Conservation (phyloP, 768 basidiomycete genomes). For the Mycena rosella region DNA sequence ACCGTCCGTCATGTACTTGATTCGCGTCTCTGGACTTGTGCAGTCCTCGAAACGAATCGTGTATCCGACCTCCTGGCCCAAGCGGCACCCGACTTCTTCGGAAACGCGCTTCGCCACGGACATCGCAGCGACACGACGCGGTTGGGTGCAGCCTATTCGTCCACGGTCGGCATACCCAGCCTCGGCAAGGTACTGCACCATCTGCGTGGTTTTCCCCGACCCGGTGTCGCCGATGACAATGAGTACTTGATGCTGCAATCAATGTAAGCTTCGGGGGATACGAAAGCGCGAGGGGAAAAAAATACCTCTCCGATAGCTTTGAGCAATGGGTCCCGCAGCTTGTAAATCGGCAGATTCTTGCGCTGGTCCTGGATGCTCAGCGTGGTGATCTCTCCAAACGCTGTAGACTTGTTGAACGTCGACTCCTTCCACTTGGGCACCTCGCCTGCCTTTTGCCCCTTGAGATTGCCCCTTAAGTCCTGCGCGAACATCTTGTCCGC, state of each 20-base stretch:
- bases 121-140: slow-evolving; percentile 99
- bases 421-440: slow-evolving; percentile 92
- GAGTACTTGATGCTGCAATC: slow-evolving; percentile 88
- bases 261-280: slow-evolving; percentile 35
- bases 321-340: slow-evolving; percentile 89
- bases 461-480: slow-evolving; percentile 85
- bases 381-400: slow-evolving; percentile 92
- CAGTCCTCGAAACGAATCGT: slow-evolving; percentile 99
- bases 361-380: slow-evolving; percentile 96
- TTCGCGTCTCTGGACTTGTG: slow-evolving; percentile 97
- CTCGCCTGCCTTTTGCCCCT: slow-evolving; percentile 86
- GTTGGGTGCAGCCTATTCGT: slow-evolving; percentile 97
- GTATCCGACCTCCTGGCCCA: slow-evolving; percentile 98
- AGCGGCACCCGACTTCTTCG: slow-evolving; percentile 97
- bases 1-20: slow-evolving; percentile 99
- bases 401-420: slow-evolving; percentile 95
- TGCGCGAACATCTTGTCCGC: slow-evolving; percentile 92
- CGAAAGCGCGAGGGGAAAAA: slow-evolving; percentile 35
- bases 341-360: slow-evolving; percentile 92
- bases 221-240: slow-evolving; percentile 99
- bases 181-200: slow-evolving; percentile 98
- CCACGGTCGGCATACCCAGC: slow-evolving; percentile 92
- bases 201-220: slow-evolving; percentile 99
- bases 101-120: slow-evolving; percentile 99
- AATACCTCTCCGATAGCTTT: slow-evolving; percentile 91